Percentiles rank a stretch among this genome's conserved stretches.
These are phyloP conservation scores for Trifolium fragiferum DNA, from an alignment of 306 rosid species.

Conservation along the genomic window DNA sequence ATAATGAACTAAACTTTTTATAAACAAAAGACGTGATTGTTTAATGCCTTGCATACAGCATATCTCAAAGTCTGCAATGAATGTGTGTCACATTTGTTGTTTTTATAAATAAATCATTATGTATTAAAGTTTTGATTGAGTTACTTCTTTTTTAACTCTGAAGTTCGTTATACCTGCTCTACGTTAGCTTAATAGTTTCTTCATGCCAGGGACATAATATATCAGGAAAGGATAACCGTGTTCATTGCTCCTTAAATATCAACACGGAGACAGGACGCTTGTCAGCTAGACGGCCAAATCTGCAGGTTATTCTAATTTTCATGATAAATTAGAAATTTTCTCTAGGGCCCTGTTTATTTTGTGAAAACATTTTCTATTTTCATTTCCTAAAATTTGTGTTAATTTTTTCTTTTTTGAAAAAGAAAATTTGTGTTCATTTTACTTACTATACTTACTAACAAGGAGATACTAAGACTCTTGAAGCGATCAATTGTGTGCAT, in stretches of 20 bases:
- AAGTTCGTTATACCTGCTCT: constrained; percentile 8
- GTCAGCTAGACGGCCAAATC: constrained; percentile 95
- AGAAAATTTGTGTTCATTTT: too few species aligned
- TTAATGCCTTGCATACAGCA: neutral
- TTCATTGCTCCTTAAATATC: constrained; percentile 92
- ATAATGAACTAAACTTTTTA: neutral
- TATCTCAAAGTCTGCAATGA: neutral
- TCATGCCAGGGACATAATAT: constrained; percentile 76
- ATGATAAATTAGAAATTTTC: constrained; percentile 2
- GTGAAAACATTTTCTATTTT: too few species aligned
- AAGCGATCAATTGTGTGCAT: too few species aligned
- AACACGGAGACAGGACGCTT: constrained; percentile 95
- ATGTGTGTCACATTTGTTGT: constrained; percentile 11
- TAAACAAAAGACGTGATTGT: neutral
- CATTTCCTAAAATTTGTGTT: too few species aligned
- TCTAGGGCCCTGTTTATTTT: neutral
- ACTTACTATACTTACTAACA: too few species aligned
- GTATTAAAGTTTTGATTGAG: neutral
- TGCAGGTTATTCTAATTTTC: constrained; percentile 69
- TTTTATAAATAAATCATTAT: neutral
- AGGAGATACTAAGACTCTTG: too few species aligned
- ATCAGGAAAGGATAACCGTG: constrained; percentile 78
- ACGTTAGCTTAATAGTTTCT: constrained; percentile 35
- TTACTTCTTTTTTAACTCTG: constrained; percentile 6
- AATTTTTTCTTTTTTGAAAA: too few species aligned